phyloP scores from a whole-genome alignment of 805 yeast genomes.

The Ogataea sp. region DNA sequence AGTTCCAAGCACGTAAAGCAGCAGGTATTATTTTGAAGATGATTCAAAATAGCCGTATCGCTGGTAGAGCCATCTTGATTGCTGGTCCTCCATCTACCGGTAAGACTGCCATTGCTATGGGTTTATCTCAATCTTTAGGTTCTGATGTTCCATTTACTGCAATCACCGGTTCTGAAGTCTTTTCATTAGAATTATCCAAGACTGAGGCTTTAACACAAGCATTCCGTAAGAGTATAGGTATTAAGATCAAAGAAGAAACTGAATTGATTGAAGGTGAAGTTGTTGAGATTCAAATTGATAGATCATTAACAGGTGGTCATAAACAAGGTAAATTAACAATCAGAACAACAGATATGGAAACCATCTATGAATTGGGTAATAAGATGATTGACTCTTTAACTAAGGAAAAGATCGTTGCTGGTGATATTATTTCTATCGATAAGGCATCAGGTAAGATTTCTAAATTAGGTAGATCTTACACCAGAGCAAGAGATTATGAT shows the following conservation, averaged over 20 bases:
- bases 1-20: conserved; percentile 87
- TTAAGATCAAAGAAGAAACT: conserved; percentile 91
- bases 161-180: conserved; percentile 90
- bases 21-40: conserved; percentile 90
- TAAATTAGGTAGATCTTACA: conserved; percentile 90
- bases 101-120: conserved; percentile 97
- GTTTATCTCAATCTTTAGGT: conserved; percentile 66
- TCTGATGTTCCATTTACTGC: conserved; percentile 90
- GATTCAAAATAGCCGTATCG: conserved; percentile 90
- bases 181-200: conserved; percentile 84
- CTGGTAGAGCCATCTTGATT: conserved; percentile 90
- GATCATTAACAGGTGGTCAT: conserved; percentile 94
- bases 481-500: conserved; percentile 95
- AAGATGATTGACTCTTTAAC: conserved; percentile 93
- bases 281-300: conserved; percentile 90
- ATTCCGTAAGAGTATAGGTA: conserved; percentile 91
- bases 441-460: conserved; percentile 92
- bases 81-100: conserved; percentile 99
- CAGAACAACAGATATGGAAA: conserved; percentile 97
- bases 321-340: conserved; percentile 97
- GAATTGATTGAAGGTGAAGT: conserved; percentile 99
- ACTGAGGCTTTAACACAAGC: conserved; percentile 97
- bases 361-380: conserved; percentile 89
- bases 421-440: conserved; percentile 93
- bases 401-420: conserved; percentile 92